phyloP scores from a whole-genome alignment of 495 filamentous ascomycete genomes.

The Penicillium samsonianum region DNA sequence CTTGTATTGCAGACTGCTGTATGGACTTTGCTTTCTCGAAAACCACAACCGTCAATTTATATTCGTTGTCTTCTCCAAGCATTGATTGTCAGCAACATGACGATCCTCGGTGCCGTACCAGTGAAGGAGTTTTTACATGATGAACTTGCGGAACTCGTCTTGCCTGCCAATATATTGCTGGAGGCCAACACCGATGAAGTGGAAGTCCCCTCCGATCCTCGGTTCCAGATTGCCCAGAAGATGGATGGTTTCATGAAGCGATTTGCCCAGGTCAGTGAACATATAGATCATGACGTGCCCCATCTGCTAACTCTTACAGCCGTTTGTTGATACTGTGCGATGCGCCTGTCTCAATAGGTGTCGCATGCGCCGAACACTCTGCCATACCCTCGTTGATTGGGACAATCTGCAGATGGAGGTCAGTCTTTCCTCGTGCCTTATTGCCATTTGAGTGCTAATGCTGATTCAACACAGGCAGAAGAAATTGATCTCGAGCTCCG shows the following conservation, averaged over 20 bases:
- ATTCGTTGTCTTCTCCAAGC: slow-evolving; percentile 78
- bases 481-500: slow-evolving; percentile 75
- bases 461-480: slow-evolving; percentile 53
- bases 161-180: slow-evolving; percentile 70
- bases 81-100: slow-evolving; percentile 70
- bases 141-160: slow-evolving; percentile 72
- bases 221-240: slow-evolving; percentile 69
- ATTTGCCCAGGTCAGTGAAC: slow-evolving; percentile 55
- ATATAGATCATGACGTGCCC: background rate
- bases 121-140: slow-evolving; percentile 75
- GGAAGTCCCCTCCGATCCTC: slow-evolving; percentile 74
- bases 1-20: slow-evolving; percentile 53
- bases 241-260: slow-evolving; percentile 82
- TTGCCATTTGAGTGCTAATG: background rate
- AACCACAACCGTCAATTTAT: slow-evolving; percentile 80
- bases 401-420: slow-evolving; percentile 82
- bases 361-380: slow-evolving; percentile 78
- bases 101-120: slow-evolving; percentile 63
- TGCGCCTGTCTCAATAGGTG: slow-evolving; percentile 87
- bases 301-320: slow-evolving; percentile 44
- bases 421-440: slow-evolving; percentile 4
- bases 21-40: slow-evolving; percentile 71
- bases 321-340: slow-evolving; percentile 79
- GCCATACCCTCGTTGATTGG: slow-evolving; percentile 79
- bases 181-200: slow-evolving; percentile 72